Evolutionary conservation across 148 eudicot genomes (phyloP).

Genomic region (Euryodendron excelsum): DNA sequence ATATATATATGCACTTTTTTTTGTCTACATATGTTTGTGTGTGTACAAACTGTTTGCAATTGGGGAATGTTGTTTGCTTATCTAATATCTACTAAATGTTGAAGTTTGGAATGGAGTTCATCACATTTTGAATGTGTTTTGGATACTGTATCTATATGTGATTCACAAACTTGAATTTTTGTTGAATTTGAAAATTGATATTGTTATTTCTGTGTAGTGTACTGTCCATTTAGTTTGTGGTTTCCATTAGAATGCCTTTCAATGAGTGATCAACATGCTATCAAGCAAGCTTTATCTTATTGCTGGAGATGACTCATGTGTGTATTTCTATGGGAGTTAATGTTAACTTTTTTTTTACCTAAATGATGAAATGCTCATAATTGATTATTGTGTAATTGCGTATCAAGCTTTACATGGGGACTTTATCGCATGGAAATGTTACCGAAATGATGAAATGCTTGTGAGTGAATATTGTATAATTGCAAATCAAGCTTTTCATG

Average conservation of each 20-base stretch:
- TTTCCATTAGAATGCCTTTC: background rate
- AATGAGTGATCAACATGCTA: background rate
- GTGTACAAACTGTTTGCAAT: background rate
- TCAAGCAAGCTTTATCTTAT: background rate
- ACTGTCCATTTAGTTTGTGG: background rate
- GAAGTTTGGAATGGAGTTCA: background rate
- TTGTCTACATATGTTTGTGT: background rate
- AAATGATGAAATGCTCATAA: background rate
- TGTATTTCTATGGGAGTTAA: too few relatives aligned
- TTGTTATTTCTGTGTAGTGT: background rate
- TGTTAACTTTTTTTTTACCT: too few relatives aligned
- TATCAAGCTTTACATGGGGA: background rate
- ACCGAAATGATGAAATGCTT: background rate
- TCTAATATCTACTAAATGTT: background rate
- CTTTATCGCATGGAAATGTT: too few relatives aligned
- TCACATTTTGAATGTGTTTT: background rate
- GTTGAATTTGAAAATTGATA: background rate
- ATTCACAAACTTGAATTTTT: background rate
- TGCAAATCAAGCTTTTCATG: background rate
- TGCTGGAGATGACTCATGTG: too few relatives aligned
- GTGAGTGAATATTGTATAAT: background rate
- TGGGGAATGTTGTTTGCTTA: background rate
- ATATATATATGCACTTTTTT: background rate
- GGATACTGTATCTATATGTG: background rate
- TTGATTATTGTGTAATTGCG: background rate